phyloP scores from a whole-genome alignment of 257 asterid genomes.

The Fraxinus anomala region DNA sequence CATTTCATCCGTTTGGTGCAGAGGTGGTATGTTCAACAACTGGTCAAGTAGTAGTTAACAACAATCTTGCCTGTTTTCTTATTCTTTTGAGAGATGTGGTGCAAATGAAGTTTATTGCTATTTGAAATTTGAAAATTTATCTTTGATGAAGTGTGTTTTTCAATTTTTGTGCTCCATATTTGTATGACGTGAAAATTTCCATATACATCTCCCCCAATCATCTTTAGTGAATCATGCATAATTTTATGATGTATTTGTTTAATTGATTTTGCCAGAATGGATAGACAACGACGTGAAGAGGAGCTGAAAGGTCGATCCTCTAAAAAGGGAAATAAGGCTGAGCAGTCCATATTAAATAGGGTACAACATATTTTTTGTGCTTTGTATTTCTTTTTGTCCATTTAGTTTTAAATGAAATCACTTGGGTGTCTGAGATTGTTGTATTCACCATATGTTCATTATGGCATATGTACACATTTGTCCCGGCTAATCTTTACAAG shows the following conservation, averaged over 20 bases:
- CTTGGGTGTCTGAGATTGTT: background rate
- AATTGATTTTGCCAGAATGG: conserved; percentile 59
- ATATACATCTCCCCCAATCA: background rate
- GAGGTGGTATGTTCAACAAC: conserved; percentile 62
- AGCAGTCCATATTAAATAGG: conserved; percentile 75
- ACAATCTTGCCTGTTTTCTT: background rate
- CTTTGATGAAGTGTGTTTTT: too few species aligned
- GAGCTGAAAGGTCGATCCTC: conserved; percentile 83
- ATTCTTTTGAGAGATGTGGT: background rate
- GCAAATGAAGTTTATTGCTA: background rate
- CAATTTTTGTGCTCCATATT: too few species aligned
- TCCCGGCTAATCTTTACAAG: too few species aligned
- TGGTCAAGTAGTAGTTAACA: background rate
- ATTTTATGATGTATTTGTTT: too few species aligned
- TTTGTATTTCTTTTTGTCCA: too few species aligned
- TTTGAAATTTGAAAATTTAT: background rate
- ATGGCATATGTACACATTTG: too few species aligned
- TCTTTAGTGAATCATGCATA: too few species aligned
- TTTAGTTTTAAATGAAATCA: background rate
- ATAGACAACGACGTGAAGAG: conserved; percentile 92
- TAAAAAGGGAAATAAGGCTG: conserved; percentile 75
- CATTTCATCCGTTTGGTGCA: conserved; percentile 93
- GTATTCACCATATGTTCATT: too few species aligned
- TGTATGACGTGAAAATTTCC: too few species aligned
- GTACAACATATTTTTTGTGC: conserved; percentile 33